Evolutionary conservation across 441 rosid genomes (phyloP).

Genomic region (Theobroma grandiflorum): DNA sequence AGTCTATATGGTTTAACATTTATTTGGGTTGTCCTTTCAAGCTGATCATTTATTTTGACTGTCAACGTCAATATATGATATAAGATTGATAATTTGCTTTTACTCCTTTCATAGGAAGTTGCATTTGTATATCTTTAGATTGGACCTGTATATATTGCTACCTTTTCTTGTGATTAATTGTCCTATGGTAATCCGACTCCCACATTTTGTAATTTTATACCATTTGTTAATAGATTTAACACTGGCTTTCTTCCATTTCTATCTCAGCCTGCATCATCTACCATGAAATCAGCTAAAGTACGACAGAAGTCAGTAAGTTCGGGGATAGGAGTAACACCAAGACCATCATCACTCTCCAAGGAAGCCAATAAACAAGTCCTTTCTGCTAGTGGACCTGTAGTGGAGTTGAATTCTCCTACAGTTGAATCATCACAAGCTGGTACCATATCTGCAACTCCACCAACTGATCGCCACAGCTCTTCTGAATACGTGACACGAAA

Average conservation of each 20-base stretch:
- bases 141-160: not conserved
- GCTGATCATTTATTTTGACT: not conserved
- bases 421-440: slow-evolving; percentile 33
- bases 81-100: not conserved
- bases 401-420: slow-evolving; percentile 24
- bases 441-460: slow-evolving; percentile 23
- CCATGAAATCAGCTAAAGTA: slow-evolving; percentile 34
- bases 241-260: not conserved
- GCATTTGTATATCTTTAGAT: not conserved
- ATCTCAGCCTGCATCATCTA: slow-evolving; percentile 38
- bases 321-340: slow-evolving; percentile 33
- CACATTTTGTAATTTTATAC: not conserved
- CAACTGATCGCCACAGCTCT: slow-evolving; percentile 22
- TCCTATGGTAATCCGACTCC: not conserved
- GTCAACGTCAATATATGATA: not conserved
- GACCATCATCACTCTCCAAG: slow-evolving; percentile 35
- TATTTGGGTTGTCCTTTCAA: not conserved
- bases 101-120: not conserved
- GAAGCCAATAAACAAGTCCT: slow-evolving; percentile 29
- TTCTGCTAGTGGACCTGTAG: slow-evolving; percentile 23
- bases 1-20: not conserved
- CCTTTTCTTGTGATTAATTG: not conserved
- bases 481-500: slow-evolving; percentile 24
- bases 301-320: slow-evolving; percentile 32
- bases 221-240: not conserved